phyloP scores from a whole-genome alignment of 2,329 filamentous ascomycete species.

The Bipolaris gigantea region DNA sequence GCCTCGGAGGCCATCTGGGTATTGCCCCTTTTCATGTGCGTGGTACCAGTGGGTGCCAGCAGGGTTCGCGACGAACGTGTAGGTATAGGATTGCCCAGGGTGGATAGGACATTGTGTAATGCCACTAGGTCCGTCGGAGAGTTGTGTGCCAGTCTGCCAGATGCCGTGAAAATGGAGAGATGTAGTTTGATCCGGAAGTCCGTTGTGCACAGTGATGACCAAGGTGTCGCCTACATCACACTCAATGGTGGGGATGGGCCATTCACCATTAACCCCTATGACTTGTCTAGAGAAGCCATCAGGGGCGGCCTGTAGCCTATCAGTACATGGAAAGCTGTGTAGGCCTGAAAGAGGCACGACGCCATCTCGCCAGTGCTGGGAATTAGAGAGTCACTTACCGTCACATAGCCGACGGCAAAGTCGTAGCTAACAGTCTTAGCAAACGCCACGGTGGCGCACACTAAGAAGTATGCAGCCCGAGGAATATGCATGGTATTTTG shows the following conservation, averaged over 20 bases:
- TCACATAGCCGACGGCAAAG: slow-evolving; percentile 58
- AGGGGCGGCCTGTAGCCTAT: slow-evolving; percentile 46
- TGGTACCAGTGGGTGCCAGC: slow-evolving; percentile 67
- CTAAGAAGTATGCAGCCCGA: slow-evolving; percentile 1
- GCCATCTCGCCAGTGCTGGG: not conserved
- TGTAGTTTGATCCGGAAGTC: slow-evolving; percentile 22
- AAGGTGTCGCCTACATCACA: slow-evolving; percentile 58
- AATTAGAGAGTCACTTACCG: slow-evolving; percentile 7
- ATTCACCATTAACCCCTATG: slow-evolving; percentile 73
- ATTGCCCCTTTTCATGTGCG: slow-evolving; percentile 56
- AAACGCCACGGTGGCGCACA: slow-evolving; percentile 16
- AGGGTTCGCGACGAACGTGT: slow-evolving; percentile 63
- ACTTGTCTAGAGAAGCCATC: slow-evolving; percentile 68
- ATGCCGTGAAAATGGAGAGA: slow-evolving; percentile 56
- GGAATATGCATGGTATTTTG: slow-evolving; percentile 11
- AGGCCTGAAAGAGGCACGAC: not conserved
- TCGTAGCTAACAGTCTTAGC: slow-evolving; percentile 51
- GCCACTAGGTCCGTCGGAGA: slow-evolving; percentile 81
- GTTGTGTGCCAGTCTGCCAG: slow-evolving; percentile 54
- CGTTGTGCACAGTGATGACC: slow-evolving; percentile 39
- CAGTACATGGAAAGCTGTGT: not conserved
- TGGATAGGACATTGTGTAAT: slow-evolving; percentile 63
- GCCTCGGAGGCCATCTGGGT: slow-evolving; percentile 46
- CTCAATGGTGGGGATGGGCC: slow-evolving; percentile 58
- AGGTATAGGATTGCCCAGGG: slow-evolving; percentile 64